These are phyloP conservation scores for Mucor circinelloides DNA, from an alignment of 371 early-diverging fungal species.

Conservation along the genomic window DNA sequence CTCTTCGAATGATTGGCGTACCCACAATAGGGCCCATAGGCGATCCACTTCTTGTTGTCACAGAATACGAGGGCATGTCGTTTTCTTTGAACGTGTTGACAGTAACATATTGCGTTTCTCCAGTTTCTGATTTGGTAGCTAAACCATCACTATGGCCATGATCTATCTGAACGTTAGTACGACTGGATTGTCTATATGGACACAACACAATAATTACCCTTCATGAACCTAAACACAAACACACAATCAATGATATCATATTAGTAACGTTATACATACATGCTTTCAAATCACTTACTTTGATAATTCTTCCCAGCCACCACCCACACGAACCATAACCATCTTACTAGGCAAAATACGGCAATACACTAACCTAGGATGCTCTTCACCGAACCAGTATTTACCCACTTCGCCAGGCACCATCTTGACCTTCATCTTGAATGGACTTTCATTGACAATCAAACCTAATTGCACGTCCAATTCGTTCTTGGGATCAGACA, in stretches of 20 bases:
- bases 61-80: constrained; percentile 13
- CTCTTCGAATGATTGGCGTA: constrained; percentile 23
- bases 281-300: constrained; percentile 22
- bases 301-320: constrained; percentile 76
- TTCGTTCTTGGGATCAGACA: constrained; percentile 51
- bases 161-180: constrained; percentile 4
- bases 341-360: constrained; percentile 67
- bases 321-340: constrained; percentile 86
- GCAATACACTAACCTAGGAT: constrained; percentile 57
- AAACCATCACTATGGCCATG: constrained; percentile 27
- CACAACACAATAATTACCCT: constrained; percentile 15
- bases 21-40: constrained; percentile 21
- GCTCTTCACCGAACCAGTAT: constrained; percentile 77
- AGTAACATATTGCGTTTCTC: constrained; percentile 20
- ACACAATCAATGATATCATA: background rate
- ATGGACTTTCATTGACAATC: constrained; percentile 63
- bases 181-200: background rate
- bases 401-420: constrained; percentile 62
- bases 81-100: constrained; percentile 21
- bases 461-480: constrained; percentile 52
- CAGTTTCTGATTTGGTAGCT: constrained; percentile 20
- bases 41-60: constrained; percentile 24
- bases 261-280: background rate
- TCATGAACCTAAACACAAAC: constrained; percentile 21
- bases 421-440: constrained; percentile 41